Percentiles rank a stretch among this genome's conserved stretches.
Evolutionary conservation across 2,329 filamentous ascomycete species (phyloP).

Genomic region (Aureobasidium sp.): DNA sequence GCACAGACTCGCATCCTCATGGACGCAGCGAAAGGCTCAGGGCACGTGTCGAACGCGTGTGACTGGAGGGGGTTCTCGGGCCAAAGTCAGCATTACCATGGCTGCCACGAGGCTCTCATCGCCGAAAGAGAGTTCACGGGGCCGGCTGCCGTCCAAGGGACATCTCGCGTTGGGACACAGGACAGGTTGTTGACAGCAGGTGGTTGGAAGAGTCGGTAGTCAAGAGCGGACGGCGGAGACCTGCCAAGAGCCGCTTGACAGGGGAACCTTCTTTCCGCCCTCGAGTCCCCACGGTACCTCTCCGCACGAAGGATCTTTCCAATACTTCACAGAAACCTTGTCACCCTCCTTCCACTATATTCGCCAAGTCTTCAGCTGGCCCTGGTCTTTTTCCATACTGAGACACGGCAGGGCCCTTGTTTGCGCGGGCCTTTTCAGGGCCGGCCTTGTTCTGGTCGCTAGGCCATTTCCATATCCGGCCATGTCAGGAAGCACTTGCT

Average conservation of each 20-base stretch:
- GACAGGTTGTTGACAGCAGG: conserved; percentile 1
- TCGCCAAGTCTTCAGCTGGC: background rate
- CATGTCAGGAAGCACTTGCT: background rate
- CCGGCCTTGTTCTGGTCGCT: background rate
- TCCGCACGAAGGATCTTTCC: background rate
- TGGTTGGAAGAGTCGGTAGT: background rate
- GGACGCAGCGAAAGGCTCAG: background rate
- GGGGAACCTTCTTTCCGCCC: background rate
- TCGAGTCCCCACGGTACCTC: background rate
- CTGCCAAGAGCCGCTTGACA: background rate
- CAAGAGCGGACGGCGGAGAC: background rate
- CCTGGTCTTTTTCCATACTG: background rate
- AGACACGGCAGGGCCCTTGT: background rate
- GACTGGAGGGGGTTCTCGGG: background rate
- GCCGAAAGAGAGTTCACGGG: too few species aligned
- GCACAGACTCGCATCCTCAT: background rate
- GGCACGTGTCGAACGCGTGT: background rate
- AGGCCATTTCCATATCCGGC: background rate
- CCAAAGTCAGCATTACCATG: too few species aligned
- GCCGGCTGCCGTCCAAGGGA: too few species aligned
- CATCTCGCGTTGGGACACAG: background rate
- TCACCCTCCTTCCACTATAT: conserved; percentile 1
- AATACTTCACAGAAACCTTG: background rate
- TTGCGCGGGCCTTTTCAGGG: background rate
- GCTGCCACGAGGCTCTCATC: background rate